Conservation (phyloP, 495 filamentous ascomycete genomes). For the Hypoxylon lienhwacheense region DNA sequence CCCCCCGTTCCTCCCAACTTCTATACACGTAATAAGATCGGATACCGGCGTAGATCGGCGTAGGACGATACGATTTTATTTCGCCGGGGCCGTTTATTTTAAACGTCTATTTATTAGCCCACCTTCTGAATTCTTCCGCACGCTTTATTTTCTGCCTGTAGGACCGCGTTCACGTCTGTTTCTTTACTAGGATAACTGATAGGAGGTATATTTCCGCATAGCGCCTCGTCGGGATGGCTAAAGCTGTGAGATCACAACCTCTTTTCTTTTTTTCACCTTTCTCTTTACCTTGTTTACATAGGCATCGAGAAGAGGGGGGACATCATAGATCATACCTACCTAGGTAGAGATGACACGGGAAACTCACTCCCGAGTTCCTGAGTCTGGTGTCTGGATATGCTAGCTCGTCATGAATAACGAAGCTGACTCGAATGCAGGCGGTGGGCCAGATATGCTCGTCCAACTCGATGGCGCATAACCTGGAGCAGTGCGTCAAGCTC, state of each 20-base stretch:
- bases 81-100: no score
- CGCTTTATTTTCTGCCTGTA: no score
- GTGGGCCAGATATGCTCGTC: slow-evolving; percentile 88
- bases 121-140: no score
- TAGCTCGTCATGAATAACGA: no score
- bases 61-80: no score
- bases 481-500: slow-evolving; percentile 70
- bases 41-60: no score
- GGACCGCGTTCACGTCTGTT: no score
- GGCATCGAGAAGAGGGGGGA: neutral
- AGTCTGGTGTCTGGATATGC: no score
- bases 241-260: slow-evolving; percentile 19
- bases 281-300: neutral
- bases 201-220: neutral
- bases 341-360: neutral
- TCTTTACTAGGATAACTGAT: neutral
- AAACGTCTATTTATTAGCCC: no score
- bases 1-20: neutral
- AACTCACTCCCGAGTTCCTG: no score
- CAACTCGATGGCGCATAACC: slow-evolving; percentile 74
- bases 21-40: no score
- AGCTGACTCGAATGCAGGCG: slow-evolving; percentile 55
- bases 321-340: no score
- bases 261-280: neutral
- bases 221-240: slow-evolving; percentile 15